These are phyloP conservation scores for Phytophthora gonapodyides DNA, from an alignment of 352 stramenopile species.

Conservation along the genomic window DNA sequence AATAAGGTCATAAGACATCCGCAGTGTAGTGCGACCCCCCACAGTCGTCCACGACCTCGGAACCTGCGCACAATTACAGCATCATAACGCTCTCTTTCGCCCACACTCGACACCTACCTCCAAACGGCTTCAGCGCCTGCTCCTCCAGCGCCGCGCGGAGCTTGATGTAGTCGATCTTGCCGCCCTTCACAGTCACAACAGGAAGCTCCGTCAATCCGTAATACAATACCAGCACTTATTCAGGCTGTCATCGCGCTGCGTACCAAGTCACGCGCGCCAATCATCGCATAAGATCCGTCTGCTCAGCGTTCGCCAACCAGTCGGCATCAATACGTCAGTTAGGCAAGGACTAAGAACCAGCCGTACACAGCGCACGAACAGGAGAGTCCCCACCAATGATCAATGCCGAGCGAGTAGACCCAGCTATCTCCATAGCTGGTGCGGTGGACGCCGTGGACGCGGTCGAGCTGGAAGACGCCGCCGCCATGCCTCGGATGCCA, in stretches of 20 bases:
- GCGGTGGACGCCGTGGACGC: conserved; percentile 24
- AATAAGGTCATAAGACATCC: conserved; percentile 29
- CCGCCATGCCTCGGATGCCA: neutral
- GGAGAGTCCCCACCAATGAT: conserved; percentile 54
- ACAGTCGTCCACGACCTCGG: neutral
- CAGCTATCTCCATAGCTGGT: conserved; percentile 10
- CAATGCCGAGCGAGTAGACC: conserved; percentile 50
- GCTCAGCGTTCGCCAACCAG: conserved; percentile 11
- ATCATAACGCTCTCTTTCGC: neutral
- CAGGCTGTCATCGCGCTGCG: neutral
- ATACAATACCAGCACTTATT: conserved; percentile 1
- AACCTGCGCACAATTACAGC: conserved; percentile 15
- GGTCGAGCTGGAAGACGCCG: conserved; percentile 11
- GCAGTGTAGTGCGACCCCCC: conserved; percentile 1
- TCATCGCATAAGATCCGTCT: conserved; percentile 77
- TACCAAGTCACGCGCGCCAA: conserved; percentile 59
- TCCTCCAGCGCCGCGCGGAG: conserved; percentile 65
- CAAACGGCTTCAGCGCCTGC: conserved; percentile 45
- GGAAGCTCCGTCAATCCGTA: neutral
- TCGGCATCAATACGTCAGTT: neutral
- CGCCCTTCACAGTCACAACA: conserved; percentile 33
- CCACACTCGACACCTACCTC: conserved; percentile 39
- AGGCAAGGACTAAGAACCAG: conserved; percentile 9
- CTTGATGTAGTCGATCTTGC: conserved; percentile 75
- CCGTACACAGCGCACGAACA: neutral